Evolutionary conservation across 2,329 filamentous ascomycete species (phyloP).

Genomic region (Colletotrichum costaricense): DNA sequence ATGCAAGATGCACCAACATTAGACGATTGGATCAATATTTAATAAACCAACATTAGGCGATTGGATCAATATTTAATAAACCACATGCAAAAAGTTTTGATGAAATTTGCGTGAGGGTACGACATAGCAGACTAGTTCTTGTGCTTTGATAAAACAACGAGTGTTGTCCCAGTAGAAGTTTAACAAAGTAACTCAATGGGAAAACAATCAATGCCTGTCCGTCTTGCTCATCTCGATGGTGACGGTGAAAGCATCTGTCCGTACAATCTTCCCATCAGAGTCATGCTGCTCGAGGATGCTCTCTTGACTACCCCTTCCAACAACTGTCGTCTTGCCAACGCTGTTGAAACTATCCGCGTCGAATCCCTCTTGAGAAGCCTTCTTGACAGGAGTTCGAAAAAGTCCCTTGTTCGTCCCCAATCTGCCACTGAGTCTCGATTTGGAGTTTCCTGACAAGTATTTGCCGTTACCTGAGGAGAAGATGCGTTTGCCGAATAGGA

Average conservation of each 20-base stretch:
- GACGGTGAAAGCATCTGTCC: neutral
- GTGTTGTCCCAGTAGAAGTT: neutral
- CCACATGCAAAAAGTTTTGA: no score
- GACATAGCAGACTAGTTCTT: no score
- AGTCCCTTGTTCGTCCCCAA: neutral
- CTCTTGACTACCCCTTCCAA: neutral
- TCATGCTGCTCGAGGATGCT: neutral
- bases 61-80: no score
- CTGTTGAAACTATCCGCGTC: neutral
- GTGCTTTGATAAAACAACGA: neutral
- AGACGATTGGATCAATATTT: no score
- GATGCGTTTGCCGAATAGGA: constrained; percentile 23
- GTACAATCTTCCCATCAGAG: neutral
- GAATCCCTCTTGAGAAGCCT: neutral
- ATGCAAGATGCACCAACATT: no score
- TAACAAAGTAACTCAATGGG: neutral
- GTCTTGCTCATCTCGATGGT: neutral
- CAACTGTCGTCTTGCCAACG: neutral
- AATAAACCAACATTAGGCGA: no score
- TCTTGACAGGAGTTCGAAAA: neutral
- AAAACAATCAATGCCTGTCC: neutral
- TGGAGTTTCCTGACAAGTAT: neutral
- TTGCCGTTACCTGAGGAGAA: constrained; percentile 11
- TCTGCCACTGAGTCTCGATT: neutral
- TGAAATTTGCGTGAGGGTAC: no score